Base-by-base conservation (phyloP, 2,329 filamentous ascomycete genomes). In the Cordyceps tenuipes region DNA sequence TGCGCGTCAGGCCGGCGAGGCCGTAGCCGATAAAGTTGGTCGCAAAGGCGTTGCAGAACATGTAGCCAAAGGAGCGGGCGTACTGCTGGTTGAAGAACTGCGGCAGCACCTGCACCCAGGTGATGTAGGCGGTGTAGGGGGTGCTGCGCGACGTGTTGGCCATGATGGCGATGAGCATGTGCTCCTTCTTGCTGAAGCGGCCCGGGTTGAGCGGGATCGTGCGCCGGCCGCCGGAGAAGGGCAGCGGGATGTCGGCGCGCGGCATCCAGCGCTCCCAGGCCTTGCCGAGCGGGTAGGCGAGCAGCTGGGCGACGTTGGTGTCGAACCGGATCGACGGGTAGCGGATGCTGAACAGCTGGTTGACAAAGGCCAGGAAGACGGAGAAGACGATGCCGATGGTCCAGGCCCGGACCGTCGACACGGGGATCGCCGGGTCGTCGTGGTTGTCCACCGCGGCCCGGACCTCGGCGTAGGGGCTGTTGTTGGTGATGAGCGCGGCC, bases 1-100 rank as follows among this genome's bases (percentile, higher is more conserved):
- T 69, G 19, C 76, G 72, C 13, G 67, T 68, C 4, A 77, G 54
- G 10, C 77, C 78, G 13, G 78, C 77, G 50, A 79, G 68, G 9
- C 78, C 78, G 61, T 78, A 79, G 13, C 78, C 78, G 54, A 80
- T 75, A 57, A 77, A 75, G 63, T 79, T 77, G 36, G 77, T 79
- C 2, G 71, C 72, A n/a, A 80, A 66, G 4, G 71, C 73, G 34
- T 79, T 71, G 23, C 78, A 65, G 21, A 79, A 72, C 64, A 78
- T 76, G 66, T 79, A 80, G 1, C 67, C 66, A 55, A 77, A 76
- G 39, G 69, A 69, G 26, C 72, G 71, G 3, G 75, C 76, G 57
- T 75, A 79, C 4, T 64, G 62, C 64, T 78, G 75, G 65, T 77
- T 74, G 66, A 77, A 79, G 63, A 72, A 79, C 47, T 69, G 68